Conservation (phyloP, 179 eudicot species). For the Silene coronaria region DNA sequence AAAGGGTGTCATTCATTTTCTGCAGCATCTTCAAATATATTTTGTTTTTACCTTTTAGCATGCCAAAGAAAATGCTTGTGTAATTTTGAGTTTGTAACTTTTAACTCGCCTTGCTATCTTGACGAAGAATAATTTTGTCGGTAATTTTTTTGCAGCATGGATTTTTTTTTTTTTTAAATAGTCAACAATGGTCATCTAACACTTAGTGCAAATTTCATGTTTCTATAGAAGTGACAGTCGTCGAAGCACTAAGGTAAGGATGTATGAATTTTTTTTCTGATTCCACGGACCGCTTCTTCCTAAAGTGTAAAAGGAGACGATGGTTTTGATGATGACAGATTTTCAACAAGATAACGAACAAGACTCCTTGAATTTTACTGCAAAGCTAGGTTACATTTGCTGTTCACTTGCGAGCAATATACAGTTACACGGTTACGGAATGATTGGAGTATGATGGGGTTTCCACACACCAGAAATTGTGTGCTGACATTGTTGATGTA, state of each 20-base stretch:
- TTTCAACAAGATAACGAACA: no score
- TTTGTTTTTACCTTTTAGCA: constrained; percentile 17
- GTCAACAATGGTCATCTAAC: no score
- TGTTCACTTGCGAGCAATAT: background rate
- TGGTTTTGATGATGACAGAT: background rate
- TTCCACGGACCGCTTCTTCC: no score
- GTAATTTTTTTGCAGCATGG: background rate
- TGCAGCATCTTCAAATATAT: constrained; percentile 21
- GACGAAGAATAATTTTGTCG: constrained; percentile 24
- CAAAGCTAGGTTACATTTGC: background rate
- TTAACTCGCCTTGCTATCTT: background rate
- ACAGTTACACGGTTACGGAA: background rate
- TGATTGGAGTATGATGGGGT: no score
- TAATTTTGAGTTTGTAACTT: constrained; percentile 27
- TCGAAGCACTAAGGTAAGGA: no score
- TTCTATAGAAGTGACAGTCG: no score
- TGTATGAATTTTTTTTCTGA: no score
- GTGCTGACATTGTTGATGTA: background rate
- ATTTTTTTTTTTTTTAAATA: background rate
- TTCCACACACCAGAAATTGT: background rate
- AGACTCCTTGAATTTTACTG: background rate
- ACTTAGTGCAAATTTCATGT: no score
- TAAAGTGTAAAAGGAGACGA: no score
- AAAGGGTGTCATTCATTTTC: constrained; percentile 13
- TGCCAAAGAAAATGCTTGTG: constrained; percentile 21